Conservation (phyloP, 371 early-diverging fungal species). For the Basidiobolus meristosporus region DNA sequence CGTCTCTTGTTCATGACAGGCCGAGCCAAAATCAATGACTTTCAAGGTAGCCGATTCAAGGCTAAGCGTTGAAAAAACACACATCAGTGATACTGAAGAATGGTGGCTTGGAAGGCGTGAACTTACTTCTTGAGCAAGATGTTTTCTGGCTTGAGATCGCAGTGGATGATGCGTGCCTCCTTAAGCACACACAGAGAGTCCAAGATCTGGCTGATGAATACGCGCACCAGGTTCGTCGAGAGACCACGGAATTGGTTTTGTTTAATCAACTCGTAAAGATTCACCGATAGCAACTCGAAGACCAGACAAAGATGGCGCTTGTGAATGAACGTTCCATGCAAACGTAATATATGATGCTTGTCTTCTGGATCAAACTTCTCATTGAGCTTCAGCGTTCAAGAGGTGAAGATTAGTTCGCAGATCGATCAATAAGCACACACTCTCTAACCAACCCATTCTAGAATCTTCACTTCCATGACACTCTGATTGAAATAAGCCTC, state of each 20-base stretch:
- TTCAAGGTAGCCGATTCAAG: conserved; percentile 72
- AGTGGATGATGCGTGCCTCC: conserved; percentile 80
- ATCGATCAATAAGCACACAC: no score
- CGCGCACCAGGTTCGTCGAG: conserved; percentile 59
- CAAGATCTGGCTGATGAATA: conserved; percentile 70
- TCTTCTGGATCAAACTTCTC: conserved; percentile 47
- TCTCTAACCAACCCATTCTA: conserved; percentile 43
- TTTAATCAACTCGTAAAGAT: conserved; percentile 84
- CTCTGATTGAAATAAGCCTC: conserved; percentile 82
- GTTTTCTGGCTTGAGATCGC: conserved; percentile 98
- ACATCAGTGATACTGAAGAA: not conserved
- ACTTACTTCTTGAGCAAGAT: conserved; percentile 70
- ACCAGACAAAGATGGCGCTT: conserved; percentile 86
- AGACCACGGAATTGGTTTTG: conserved; percentile 80
- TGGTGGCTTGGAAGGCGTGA: not conserved
- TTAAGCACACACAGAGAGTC: conserved; percentile 67
- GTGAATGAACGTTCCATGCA: conserved; percentile 72
- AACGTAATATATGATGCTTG: conserved; percentile 58
- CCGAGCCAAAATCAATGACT: conserved; percentile 96
- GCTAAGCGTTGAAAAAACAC: conserved; percentile 7
- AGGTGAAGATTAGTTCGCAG: not conserved
- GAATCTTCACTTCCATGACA: conserved; percentile 78
- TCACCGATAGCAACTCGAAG: conserved; percentile 83
- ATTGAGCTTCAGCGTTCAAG: conserved; percentile 28
- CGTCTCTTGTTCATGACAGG: conserved; percentile 70